Evolutionary conservation across 805 yeast genomes (phyloP), one percentile per base, ranked within the genome.

Genomic region (Starmerella riodocensis): DNA sequence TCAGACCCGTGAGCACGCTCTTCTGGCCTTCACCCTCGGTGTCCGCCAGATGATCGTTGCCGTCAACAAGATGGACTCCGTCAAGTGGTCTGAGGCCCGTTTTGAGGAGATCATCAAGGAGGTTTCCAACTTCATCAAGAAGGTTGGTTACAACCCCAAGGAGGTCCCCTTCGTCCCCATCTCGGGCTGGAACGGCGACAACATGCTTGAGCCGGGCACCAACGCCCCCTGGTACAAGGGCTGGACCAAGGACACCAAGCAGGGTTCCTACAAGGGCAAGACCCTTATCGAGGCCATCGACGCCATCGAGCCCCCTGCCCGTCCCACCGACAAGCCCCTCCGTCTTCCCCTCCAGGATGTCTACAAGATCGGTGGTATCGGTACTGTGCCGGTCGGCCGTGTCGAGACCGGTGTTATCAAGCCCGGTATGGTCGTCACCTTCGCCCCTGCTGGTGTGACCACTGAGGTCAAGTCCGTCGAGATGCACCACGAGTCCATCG

Each of bases 131-230:
- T 80, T 91, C 73, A 91, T 91, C 69, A 91, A 88, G 86, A 91
- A 91, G 80, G 99, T 97, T 67, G 97, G 93, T 65, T 66, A 94
- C 58, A 95, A 91, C 70, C 91, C 98, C 85, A 91, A 91, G 82
- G 98, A 91, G 74, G 80, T 91, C 69, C 74, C 82, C 57, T 82
- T 81, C 75, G 86, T 82, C 60, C 93, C 93, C 65, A 76, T 78
- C 65, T 80, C 91, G 59, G 93, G 93, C 61, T 77, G 88, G 78
- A 75, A 77, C 70, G 93, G 93, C 73, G 91, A 79, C 72, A 79
- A 79, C 84, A 79, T 79, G 91, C 75, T 79, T 66, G 88, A 79
- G 70, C 59, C 80, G 39, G 75, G 85, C 56, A 42, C 77, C 56
- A 79, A 79, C 81, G 75, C 81, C 67, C 73, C 83, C 62, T 79